A percentile compares a stretch with the other conserved stretches of the same genome.
These are phyloP conservation scores for Sporothrix euskadiensis DNA, from an alignment of 2,329 filamentous ascomycete species.

Conservation along the genomic window DNA sequence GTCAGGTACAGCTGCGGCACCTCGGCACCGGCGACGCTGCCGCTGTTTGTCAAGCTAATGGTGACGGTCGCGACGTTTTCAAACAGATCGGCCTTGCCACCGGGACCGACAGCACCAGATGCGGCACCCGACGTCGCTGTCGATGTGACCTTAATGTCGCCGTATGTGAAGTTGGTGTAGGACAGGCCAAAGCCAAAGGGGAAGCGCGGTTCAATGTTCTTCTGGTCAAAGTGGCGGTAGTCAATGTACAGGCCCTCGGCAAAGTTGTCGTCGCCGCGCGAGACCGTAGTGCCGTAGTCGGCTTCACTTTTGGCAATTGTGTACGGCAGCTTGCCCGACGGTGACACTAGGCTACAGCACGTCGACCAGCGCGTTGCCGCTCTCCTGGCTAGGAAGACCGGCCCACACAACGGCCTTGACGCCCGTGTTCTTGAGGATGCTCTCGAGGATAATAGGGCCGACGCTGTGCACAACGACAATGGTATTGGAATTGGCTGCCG, in stretches of 20 bases:
- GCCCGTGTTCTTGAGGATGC: slow-evolving; percentile 63
- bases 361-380: slow-evolving; percentile 72
- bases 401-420: slow-evolving; percentile 76
- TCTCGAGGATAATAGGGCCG: slow-evolving; percentile 61
- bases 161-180: slow-evolving; percentile 68
- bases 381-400: slow-evolving; percentile 73
- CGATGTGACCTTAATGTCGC: slow-evolving; percentile 47
- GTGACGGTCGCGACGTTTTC: slow-evolving; percentile 53
- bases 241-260: slow-evolving; percentile 63
- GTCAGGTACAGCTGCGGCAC: slow-evolving; percentile 63
- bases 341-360: slow-evolving; percentile 61
- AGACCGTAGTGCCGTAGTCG: slow-evolving; percentile 49
- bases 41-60: slow-evolving; percentile 65
- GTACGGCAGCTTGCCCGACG: slow-evolving; percentile 52
- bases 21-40: slow-evolving; percentile 61
- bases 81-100: slow-evolving; percentile 50
- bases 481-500: slow-evolving; percentile 59
- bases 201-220: slow-evolving; percentile 58
- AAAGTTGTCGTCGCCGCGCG: slow-evolving; percentile 52
- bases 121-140: slow-evolving; percentile 43
- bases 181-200: slow-evolving; percentile 66
- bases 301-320: slow-evolving; percentile 51
- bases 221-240: slow-evolving; percentile 63
- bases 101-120: slow-evolving; percentile 44
- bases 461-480: slow-evolving; percentile 65